Conservation (phyloP, 2,329 filamentous ascomycete species). For the Hypoxylon sp. region DNA sequence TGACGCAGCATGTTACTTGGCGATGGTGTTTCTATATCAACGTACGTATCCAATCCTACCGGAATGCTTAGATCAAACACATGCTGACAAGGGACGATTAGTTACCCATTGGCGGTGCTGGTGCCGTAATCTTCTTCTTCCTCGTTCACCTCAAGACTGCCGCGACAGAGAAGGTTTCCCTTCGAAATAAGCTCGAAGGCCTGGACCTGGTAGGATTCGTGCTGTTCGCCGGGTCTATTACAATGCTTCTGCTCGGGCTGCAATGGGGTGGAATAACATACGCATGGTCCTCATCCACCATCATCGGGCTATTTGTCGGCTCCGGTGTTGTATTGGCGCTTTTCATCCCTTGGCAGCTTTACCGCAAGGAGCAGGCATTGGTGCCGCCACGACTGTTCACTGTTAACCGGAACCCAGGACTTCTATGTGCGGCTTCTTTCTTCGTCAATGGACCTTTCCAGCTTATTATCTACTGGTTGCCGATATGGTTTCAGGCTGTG, state of each 20-base stretch:
- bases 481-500: conserved; percentile 36
- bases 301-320: conserved; percentile 53
- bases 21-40: conserved; percentile 54
- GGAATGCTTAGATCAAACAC: conserved; percentile 56
- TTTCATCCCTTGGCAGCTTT: conserved; percentile 51
- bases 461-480: conserved; percentile 34
- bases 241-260: conserved; percentile 56
- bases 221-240: conserved; percentile 50
- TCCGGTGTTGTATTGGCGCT: conserved; percentile 40
- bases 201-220: conserved; percentile 54
- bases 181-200: conserved; percentile 23
- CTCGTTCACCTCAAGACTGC: conserved; percentile 49
- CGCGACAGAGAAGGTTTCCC: not conserved
- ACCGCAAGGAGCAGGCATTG: conserved; percentile 55
- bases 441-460: conserved; percentile 35
- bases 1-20: conserved; percentile 54
- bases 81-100: no score
- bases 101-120: conserved; percentile 51
- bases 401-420: conserved; percentile 5
- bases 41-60: not conserved
- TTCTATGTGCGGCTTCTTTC: conserved; percentile 46
- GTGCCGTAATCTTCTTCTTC: conserved; percentile 41
- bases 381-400: conserved; percentile 52
- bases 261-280: conserved; percentile 52
- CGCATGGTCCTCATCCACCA: conserved; percentile 48